Evolutionary conservation across 2,329 filamentous ascomycete species (phyloP).

Genomic region (Trichoderma gracile): DNA sequence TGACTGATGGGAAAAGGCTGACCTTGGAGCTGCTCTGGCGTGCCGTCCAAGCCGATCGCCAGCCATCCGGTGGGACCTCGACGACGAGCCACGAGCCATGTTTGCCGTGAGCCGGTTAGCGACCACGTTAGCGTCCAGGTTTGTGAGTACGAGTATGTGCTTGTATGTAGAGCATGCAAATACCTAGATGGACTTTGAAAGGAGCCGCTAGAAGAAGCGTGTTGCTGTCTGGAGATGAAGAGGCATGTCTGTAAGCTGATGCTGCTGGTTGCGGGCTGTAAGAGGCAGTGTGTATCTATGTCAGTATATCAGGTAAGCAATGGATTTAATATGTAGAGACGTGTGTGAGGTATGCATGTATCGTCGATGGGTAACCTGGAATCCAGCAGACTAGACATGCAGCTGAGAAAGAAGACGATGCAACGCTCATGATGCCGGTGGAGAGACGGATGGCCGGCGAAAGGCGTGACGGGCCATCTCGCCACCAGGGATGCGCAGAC

Average conservation of each 20-base stretch:
- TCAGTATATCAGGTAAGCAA: no score
- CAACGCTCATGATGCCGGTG: constrained; percentile 6
- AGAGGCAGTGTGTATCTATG: no score
- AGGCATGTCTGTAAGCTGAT: no score
- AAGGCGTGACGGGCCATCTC: constrained; percentile 7
- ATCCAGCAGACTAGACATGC: not conserved
- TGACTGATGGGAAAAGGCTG: not conserved
- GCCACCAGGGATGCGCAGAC: constrained; percentile 11
- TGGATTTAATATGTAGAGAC: no score
- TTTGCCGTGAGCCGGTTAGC: constrained; percentile 24
- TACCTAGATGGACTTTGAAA: constrained; percentile 1
- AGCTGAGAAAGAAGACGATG: not conserved
- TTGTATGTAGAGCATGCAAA: no score
- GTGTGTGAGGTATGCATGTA: not conserved
- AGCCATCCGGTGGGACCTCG: constrained; percentile 12
- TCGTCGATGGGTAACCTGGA: not conserved
- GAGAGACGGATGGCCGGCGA: constrained; percentile 1
- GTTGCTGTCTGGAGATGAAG: not conserved
- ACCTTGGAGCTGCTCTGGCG: constrained; percentile 1
- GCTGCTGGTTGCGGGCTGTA: no score
- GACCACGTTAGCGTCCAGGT: constrained; percentile 1
- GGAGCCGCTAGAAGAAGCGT: constrained; percentile 16
- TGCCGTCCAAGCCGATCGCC: constrained; percentile 26
- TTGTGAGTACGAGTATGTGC: no score
- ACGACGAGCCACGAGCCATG: constrained; percentile 11